Percentiles rank a stretch among this genome's conserved stretches.
Conservation (phyloP, 192 early-diverging fungal genomes). For the Entomortierella beljakovae region DNA sequence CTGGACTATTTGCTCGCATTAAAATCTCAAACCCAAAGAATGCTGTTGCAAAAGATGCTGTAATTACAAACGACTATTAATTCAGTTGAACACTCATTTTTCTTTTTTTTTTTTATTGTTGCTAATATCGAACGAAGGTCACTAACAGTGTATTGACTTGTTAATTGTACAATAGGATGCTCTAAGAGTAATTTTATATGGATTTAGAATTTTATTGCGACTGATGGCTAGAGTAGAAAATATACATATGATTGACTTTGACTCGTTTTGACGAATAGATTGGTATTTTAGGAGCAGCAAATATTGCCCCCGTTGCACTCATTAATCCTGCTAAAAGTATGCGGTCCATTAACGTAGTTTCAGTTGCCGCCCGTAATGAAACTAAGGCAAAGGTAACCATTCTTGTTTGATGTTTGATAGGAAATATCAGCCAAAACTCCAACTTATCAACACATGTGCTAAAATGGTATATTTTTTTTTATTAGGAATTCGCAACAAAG, state of each 20-base stretch:
- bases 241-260: not conserved
- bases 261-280: constrained; percentile 10
- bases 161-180: constrained; percentile 51
- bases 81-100: not conserved
- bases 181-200: too few relatives aligned
- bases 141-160: not conserved
- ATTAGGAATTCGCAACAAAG: constrained; percentile 52
- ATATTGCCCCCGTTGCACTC: constrained; percentile 57
- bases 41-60: constrained; percentile 19
- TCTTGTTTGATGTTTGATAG: not conserved
- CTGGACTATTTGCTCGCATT: constrained; percentile 11
- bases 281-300: constrained; percentile 64
- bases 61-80: too few relatives aligned
- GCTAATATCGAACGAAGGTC: not conserved
- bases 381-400: constrained; percentile 34
- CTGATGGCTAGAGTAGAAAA: too few relatives aligned
- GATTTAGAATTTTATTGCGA: too few relatives aligned
- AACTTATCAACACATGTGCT: not conserved
- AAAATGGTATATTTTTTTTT: not conserved
- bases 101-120: not conserved
- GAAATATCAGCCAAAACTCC: not conserved
- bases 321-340: constrained; percentile 55
- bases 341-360: constrained; percentile 42
- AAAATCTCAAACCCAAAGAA: not conserved
- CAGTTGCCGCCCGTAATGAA: constrained; percentile 63